These are phyloP conservation scores for Blastocystis sp. DNA, from an alignment of 352 stramenopile species.

Conservation along the genomic window DNA sequence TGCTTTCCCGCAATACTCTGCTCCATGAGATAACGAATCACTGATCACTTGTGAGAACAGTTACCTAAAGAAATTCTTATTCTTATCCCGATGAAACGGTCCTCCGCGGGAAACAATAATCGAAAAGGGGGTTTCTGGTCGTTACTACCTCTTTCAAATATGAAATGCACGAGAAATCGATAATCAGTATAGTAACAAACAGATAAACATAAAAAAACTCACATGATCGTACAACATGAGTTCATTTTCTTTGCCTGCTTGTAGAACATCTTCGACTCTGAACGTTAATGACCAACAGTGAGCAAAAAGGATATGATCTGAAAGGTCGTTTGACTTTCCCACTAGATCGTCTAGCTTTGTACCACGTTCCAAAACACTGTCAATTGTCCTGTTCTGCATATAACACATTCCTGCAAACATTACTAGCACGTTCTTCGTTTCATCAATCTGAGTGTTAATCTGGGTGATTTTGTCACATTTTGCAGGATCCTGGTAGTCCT, in stretches of 20 bases:
- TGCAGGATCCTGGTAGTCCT: constrained; percentile 88
- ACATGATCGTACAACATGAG: constrained; percentile 80
- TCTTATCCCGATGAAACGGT: neutral
- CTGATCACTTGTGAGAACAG: too few species aligned
- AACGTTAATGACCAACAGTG: neutral
- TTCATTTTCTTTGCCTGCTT: constrained; percentile 98
- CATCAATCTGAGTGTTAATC: constrained; percentile 98
- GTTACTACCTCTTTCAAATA: too few species aligned
- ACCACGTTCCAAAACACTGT: constrained; percentile 92
- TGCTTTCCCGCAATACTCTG: neutral
- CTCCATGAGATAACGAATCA: neutral
- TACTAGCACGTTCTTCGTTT: constrained; percentile 92
- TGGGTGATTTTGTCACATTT: constrained; percentile 99
- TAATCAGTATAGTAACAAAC: too few species aligned
- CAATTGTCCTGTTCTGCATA: constrained; percentile 89
- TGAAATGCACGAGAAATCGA: too few species aligned
- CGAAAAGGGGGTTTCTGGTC: too few species aligned
- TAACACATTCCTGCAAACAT: neutral
- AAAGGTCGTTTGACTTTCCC: constrained; percentile 94
- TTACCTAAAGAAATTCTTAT: too few species aligned
- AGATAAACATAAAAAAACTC: neutral
- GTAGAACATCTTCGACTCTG: constrained; percentile 96
- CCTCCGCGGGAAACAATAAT: neutral
- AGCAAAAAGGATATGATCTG: constrained; percentile 69
- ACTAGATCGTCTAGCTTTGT: constrained; percentile 98